Evolutionary conservation across 2,329 filamentous ascomycete species (phyloP), one percentile per base, ranked within the genome.

Genomic region (Biscogniauxia sp.): DNA sequence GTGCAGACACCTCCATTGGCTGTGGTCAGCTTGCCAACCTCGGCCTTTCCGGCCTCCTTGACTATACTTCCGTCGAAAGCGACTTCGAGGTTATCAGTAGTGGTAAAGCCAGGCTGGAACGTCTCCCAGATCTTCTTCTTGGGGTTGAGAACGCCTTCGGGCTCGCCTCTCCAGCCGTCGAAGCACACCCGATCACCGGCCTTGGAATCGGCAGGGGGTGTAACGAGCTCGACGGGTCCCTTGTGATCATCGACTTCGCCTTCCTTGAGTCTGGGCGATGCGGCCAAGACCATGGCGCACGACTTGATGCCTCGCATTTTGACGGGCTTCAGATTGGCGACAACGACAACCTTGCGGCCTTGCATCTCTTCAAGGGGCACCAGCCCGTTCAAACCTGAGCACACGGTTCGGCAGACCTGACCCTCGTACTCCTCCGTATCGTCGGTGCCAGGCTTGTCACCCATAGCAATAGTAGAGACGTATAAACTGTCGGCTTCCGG

Each of bases 101-200:
- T 99, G 28, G 91, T 96, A 80, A 98, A 98, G 0, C 94, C 95
- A 1, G 93, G 93, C 83, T 98, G 94, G 79, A 97, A 92, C 9
- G 85, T 92, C 83, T 99, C 95, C 93, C 94, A 98, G 63, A 98
- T 82, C 88, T 98, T 98, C 88, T 98, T 99, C 89, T 99, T 99
- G 61, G 95, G 95, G 84, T 98, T 99, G 60, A 99, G 84, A 56
- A 94, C 87, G 64, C 89, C 89, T 84, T 99, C 95, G 0, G 95
- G 93, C 82, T 96, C 91, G 61, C 92, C 93, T 76, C 92, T 84
- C 88, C 92, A 99, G 54, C 95, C 95, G 74, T 98, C 91, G 74
- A 99, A 99, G 83, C 84, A 93, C 56, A 98, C 91, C 15, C 91
- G 83, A 74, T 97, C 92, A 61, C 95, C 95, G 5, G 93, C 92